Conservation (phyloP, 148 eudicot species). For the Polygonum maritimum region DNA sequence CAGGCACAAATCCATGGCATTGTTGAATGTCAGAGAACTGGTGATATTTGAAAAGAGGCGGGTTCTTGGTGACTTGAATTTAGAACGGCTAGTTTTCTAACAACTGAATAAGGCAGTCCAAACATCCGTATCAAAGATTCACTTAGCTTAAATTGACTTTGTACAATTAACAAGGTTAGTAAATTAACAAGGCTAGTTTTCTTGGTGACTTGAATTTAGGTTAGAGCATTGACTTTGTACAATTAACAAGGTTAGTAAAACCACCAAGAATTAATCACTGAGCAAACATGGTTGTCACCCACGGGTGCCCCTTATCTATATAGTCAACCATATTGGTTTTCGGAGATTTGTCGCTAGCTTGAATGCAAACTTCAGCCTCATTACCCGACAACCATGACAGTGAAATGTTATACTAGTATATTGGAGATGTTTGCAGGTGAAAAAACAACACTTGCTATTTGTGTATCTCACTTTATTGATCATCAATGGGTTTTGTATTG, state of each 20-base stretch:
- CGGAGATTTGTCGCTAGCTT: conserved; percentile 10
- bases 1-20: not conserved
- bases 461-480: not conserved
- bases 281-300: not conserved
- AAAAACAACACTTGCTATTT: not conserved
- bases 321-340: conserved; percentile 12
- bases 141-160: too few species aligned
- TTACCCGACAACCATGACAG: not conserved
- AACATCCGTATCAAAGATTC: too few species aligned
- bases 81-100: too few species aligned
- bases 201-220: too few species aligned
- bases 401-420: not conserved
- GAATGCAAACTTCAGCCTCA: conserved; percentile 10
- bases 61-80: too few species aligned
- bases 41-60: too few species aligned
- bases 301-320: conserved; percentile 10
- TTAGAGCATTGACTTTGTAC: too few species aligned
- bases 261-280: not conserved
- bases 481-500: not conserved
- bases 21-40: not conserved
- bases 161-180: too few species aligned
- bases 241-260: not conserved
- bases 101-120: too few species aligned
- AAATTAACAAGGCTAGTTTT: too few species aligned
- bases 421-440: conserved; percentile 2